These are phyloP conservation scores for Wickerhamiella cacticola DNA, from an alignment of 805 yeast genomes.

Conservation along the genomic window DNA sequence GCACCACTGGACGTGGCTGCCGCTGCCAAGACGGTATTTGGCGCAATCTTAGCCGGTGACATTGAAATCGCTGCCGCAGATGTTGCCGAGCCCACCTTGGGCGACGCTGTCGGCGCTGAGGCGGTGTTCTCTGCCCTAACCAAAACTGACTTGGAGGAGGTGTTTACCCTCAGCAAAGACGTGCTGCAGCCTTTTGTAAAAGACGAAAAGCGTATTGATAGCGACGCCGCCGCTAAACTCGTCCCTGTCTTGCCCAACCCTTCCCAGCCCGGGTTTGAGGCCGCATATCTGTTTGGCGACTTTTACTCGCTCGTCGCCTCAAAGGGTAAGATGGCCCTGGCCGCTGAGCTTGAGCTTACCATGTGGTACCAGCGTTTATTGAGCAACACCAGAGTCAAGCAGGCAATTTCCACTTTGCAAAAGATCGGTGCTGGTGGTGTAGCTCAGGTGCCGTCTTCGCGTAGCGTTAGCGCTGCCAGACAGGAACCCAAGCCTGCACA, in stretches of 20 bases:
- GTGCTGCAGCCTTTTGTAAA: slow-evolving; percentile 15
- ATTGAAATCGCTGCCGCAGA: slow-evolving; percentile 24
- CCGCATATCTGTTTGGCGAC: slow-evolving; percentile 37
- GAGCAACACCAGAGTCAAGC: slow-evolving; percentile 23
- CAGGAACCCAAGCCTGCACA: no score
- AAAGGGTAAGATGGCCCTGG: slow-evolving; percentile 26
- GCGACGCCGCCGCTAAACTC: slow-evolving; percentile 18
- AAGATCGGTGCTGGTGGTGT: slow-evolving; percentile 2
- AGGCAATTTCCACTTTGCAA: slow-evolving; percentile 20
- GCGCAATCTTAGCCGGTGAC: slow-evolving; percentile 28
- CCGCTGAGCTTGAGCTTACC: slow-evolving; percentile 24
- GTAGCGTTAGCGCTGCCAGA: not conserved
- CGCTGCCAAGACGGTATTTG: slow-evolving; percentile 33
- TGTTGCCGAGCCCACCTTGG: slow-evolving; percentile 20
- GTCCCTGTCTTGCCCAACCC: slow-evolving; percentile 22
- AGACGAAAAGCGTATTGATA: slow-evolving; percentile 20
- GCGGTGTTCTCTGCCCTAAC: slow-evolving; percentile 41
- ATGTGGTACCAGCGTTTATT: slow-evolving; percentile 29
- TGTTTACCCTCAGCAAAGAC: slow-evolving; percentile 21
- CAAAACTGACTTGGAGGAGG: slow-evolving; percentile 28
- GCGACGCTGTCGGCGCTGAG: slow-evolving; percentile 19
- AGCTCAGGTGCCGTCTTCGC: not conserved
- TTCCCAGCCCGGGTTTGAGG: slow-evolving; percentile 29
- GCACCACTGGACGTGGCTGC: slow-evolving; percentile 16
- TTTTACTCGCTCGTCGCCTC: slow-evolving; percentile 32